These are phyloP conservation scores for Dictyostelium firmibasis DNA, from an alignment of 78 protist genomes.

Conservation along the genomic window DNA sequence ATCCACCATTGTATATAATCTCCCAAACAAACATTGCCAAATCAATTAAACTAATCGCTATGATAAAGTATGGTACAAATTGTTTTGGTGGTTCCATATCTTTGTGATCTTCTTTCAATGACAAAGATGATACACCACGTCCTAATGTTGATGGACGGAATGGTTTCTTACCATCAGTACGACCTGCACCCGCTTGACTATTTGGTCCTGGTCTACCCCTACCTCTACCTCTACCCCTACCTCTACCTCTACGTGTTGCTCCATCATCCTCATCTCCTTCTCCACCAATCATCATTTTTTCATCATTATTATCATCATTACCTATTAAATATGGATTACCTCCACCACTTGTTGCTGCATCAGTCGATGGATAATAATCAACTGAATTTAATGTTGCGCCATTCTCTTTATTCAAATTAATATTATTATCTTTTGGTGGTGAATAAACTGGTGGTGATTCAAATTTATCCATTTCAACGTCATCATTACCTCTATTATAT, in stretches of 20 bases:
- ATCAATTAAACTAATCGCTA: conserved; percentile 59
- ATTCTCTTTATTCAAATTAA: not conserved
- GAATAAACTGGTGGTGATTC: conserved; percentile 75
- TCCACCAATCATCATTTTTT: not conserved
- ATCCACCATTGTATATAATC: conserved; percentile 57
- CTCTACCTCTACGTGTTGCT: conserved; percentile 35
- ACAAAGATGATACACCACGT: conserved; percentile 16
- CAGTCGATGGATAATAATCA: conserved; percentile 23
- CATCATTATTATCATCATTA: not conserved
- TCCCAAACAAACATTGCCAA: conserved; percentile 62
- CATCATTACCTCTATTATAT: conserved; percentile 25
- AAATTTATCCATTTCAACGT: conserved; percentile 28
- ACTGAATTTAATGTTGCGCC: not conserved
- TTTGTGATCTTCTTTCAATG: conserved; percentile 16
- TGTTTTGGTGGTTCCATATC: conserved; percentile 55
- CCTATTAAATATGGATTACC: not conserved
- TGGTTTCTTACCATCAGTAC: not conserved
- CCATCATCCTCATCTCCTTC: not conserved
- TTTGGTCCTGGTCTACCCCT: conserved; percentile 35
- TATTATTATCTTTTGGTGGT: conserved; percentile 10
- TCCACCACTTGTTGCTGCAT: not conserved
- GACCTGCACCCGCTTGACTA: not conserved
- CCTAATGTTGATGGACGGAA: conserved; percentile 6
- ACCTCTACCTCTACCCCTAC: conserved; percentile 75
- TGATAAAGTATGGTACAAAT: conserved; percentile 65